These are phyloP conservation scores for Penicillium egyptiacum DNA, from an alignment of 495 filamentous ascomycete species.

Conservation along the genomic window DNA sequence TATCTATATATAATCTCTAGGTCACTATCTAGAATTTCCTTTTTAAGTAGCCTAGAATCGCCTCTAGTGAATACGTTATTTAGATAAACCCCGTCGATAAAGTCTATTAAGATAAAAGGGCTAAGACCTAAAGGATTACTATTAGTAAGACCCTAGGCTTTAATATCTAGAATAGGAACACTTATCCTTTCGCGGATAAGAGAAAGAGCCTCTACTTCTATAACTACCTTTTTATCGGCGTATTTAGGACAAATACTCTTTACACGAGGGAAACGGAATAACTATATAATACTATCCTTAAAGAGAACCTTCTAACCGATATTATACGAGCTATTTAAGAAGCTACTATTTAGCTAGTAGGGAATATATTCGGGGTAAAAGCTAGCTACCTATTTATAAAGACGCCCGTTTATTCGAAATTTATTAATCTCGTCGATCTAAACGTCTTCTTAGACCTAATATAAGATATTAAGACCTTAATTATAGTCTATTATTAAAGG, in stretches of 20 bases:
- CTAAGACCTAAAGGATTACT: background rate
- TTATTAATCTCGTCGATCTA: constrained; percentile 33
- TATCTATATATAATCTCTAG: too few relatives aligned
- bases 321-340: constrained; percentile 33
- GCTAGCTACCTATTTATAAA: constrained; percentile 30
- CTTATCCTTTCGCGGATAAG: constrained; percentile 3
- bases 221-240: constrained; percentile 18
- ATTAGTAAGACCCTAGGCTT: background rate
- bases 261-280: constrained; percentile 41
- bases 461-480: background rate
- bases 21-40: too few relatives aligned
- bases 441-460: constrained; percentile 1
- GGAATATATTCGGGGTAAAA: constrained; percentile 27
- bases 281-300: constrained; percentile 33
- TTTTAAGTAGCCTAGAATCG: background rate
- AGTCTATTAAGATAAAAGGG: background rate
- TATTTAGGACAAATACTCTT: constrained; percentile 33
- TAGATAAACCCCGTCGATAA: background rate
- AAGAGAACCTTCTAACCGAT: constrained; percentile 36
- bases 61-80: constrained; percentile 1
- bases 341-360: constrained; percentile 26
- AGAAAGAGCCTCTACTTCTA: background rate
- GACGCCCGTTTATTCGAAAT: constrained; percentile 17
- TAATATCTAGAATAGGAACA: constrained; percentile 4
- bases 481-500: too few relatives aligned